phyloP scores from a whole-genome alignment of 352 stramenopile species.

The Globisporangium cylindrosporum region DNA sequence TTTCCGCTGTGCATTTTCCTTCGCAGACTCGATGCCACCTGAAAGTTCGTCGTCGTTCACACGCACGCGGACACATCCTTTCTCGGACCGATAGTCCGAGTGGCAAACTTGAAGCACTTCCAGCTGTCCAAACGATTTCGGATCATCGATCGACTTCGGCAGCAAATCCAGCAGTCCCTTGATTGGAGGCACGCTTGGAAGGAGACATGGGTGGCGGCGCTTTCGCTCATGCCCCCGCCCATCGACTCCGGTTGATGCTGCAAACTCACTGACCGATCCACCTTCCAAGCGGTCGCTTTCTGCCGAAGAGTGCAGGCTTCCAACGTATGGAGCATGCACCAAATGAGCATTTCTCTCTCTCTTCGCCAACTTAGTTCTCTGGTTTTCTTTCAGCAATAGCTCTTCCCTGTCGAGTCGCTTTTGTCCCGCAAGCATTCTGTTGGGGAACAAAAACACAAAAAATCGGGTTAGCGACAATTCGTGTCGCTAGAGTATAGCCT shows the following conservation, averaged over 20 bases:
- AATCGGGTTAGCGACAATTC: not conserved
- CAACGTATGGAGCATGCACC: constrained; percentile 27
- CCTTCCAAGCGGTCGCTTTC: constrained; percentile 4
- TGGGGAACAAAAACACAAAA: constrained; percentile 4
- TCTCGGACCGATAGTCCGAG: constrained; percentile 62
- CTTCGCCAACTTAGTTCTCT: constrained; percentile 29
- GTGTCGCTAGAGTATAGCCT: not conserved
- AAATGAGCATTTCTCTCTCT: constrained; percentile 60
- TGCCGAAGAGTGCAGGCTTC: not conserved
- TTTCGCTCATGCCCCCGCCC: constrained; percentile 35
- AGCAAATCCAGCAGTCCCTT: constrained; percentile 83
- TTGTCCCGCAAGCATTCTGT: constrained; percentile 64
- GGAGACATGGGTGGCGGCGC: constrained; percentile 59
- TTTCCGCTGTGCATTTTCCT: constrained; percentile 54
- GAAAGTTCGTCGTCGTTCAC: constrained; percentile 51
- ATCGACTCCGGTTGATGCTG: not conserved
- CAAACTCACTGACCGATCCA: constrained; percentile 1
- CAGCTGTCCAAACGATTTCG: constrained; percentile 54
- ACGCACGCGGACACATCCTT: constrained; percentile 68
- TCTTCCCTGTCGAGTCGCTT: constrained; percentile 77
- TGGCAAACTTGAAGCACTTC: constrained; percentile 83
- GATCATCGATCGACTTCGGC: constrained; percentile 65
- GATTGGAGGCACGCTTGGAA: constrained; percentile 77
- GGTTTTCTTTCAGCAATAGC: constrained; percentile 66
- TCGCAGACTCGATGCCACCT: constrained; percentile 24